Evolutionary conservation across 148 eudicot species (phyloP), one percentile per base, ranked within the genome.

Genomic region (Fagopyrum tataricum): DNA sequence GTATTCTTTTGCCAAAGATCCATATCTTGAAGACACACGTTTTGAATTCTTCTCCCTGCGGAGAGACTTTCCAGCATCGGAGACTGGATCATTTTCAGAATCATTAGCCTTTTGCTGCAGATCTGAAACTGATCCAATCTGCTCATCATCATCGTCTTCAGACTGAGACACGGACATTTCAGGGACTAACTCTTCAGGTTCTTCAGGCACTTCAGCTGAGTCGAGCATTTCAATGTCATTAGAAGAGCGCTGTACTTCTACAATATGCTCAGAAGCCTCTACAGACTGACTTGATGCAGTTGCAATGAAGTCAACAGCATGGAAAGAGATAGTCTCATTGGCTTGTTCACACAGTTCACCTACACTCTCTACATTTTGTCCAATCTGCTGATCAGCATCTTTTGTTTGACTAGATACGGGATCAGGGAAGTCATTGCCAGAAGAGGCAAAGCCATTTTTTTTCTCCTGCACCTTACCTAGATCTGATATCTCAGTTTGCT

Each of bases 1-100:
- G 56, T 72, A 74, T 70, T 77, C 82, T 71, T 73, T 80, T 44
- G 72, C 64, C 75, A 67, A 72, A 75, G 67, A 75, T 73, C 61
- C 84, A 71, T 81, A 20, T 66, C 73, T 77, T 26, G 71, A 61
- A 70, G 78, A 41, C 66, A 71, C 74, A 72, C 77, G 76, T 66
- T 75, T 64, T 7, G 71, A 76, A 75, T 72, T 70, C 69, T 78
- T 79, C 13, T 77, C 85, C 76, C 67, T 71, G 72, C 24, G 75
- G 76, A 39, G 67, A 74, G 55, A 61, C 43, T 74, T 74, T 72
- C 69, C 77, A 10, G 73, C 72, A 77, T 48, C 61, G 75, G 77
- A 58, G 77, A 74, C 72, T 31, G 49, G 77, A 49, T 81, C 52
- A 46, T 70, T 44, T 46, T 46, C 72, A 42, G 52, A 20, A 42